Evolutionary conservation across 164 flowering plant species (phyloP).

Genomic region (Magnolia kwangsiensis): DNA sequence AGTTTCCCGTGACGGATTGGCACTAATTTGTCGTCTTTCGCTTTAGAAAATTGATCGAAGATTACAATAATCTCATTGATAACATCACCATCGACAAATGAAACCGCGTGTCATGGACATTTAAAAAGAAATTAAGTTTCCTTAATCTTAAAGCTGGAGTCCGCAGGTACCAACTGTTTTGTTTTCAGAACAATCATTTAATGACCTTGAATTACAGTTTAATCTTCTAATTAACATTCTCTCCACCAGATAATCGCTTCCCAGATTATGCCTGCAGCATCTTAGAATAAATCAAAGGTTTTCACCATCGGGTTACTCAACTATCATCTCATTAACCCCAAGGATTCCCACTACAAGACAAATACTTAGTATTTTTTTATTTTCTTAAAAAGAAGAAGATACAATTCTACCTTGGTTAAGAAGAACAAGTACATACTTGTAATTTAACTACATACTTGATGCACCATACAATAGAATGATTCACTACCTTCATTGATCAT

Average conservation of each 20-base stretch:
- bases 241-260: background rate
- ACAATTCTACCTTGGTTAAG: background rate
- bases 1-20: background rate
- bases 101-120: background rate
- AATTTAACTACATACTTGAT: background rate
- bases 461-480: background rate
- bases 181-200: background rate
- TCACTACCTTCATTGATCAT: background rate
- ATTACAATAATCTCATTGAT: constrained; percentile 9
- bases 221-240: background rate
- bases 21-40: constrained; percentile 4
- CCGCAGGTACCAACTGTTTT: background rate
- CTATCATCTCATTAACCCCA: background rate
- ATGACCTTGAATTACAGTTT: background rate
- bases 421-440: no score
- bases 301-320: background rate
- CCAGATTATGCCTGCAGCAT: background rate
- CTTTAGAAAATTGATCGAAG: background rate
- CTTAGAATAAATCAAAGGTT: background rate
- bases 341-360: background rate
- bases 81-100: constrained; percentile 1
- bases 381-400: background rate
- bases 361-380: background rate
- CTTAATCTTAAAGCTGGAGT: background rate
- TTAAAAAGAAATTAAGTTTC: background rate